Percentiles rank a stretch among this genome's conserved stretches.
Evolutionary conservation across 179 eudicot species (phyloP).

Genomic region (Vitellaria paradoxa): DNA sequence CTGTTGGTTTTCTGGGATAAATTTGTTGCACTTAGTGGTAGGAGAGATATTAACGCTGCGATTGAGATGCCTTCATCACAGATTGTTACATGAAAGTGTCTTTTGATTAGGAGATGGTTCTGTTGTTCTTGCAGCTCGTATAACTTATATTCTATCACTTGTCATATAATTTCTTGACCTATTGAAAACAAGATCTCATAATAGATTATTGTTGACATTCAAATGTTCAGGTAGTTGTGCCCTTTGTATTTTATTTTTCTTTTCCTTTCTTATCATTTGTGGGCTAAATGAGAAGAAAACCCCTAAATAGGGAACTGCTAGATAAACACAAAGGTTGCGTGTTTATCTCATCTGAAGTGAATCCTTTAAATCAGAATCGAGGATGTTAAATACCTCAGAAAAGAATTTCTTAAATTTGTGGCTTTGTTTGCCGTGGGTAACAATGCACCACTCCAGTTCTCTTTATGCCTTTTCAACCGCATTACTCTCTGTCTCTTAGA

Average conservation of each 20-base stretch:
- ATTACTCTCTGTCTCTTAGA: not conserved
- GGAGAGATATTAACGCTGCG: conserved; percentile 39
- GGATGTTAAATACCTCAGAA: not conserved
- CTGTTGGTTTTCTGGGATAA: conserved; percentile 64
- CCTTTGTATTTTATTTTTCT: not conserved
- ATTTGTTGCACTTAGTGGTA: conserved; percentile 68
- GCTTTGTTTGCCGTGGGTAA: not conserved
- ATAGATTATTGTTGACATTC: not conserved
- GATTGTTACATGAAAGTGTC: conserved; percentile 3
- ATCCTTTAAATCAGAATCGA: not conserved
- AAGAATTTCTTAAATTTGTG: not conserved
- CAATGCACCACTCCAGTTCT: not conserved
- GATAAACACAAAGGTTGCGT: not conserved
- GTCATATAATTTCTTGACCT: not conserved
- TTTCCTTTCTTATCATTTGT: not conserved
- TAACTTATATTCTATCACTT: not conserved
- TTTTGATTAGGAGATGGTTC: not conserved
- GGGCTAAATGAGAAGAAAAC: not conserved
- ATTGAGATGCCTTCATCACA: conserved; percentile 18
- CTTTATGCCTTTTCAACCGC: not conserved
- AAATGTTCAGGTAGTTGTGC: not conserved
- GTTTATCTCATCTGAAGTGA: not conserved
- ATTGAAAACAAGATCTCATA: not conserved
- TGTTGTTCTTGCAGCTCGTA: not conserved
- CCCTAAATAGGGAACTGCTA: not conserved